Evolutionary conservation across 768 basidiomycete genomes (phyloP).

Genomic region (Suillus spraguei): DNA sequence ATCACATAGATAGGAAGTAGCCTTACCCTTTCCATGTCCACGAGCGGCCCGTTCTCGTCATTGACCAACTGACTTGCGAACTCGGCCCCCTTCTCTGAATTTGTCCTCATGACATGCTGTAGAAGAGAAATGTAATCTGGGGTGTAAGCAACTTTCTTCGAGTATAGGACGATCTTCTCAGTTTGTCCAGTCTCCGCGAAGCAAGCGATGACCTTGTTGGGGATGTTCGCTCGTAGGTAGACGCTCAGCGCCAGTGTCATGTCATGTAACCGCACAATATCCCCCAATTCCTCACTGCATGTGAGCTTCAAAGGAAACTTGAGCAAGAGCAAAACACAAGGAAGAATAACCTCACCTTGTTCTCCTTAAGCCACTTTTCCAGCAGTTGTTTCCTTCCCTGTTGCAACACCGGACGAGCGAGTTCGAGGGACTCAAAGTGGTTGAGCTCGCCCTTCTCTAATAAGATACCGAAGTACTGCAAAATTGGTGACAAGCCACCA

Average conservation of each 20-base stretch:
- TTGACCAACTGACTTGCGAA: slow-evolving; percentile 95
- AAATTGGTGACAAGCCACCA: slow-evolving; percentile 90
- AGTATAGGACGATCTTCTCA: slow-evolving; percentile 96
- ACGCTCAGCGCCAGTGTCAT: slow-evolving; percentile 98
- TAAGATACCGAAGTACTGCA: slow-evolving; percentile 98
- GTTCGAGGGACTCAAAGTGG: slow-evolving; percentile 92
- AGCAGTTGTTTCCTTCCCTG: slow-evolving; percentile 96
- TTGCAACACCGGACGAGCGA: slow-evolving; percentile 93
- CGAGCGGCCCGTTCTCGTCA: slow-evolving; percentile 89
- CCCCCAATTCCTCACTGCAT: slow-evolving; percentile 97
- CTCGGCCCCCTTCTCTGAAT: slow-evolving; percentile 97
- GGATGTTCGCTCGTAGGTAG: slow-evolving; percentile 95
- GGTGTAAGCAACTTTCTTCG: slow-evolving; percentile 93
- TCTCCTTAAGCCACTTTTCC: slow-evolving; percentile 99
- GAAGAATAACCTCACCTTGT: slow-evolving; percentile 65
- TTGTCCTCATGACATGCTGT: slow-evolving; percentile 95
- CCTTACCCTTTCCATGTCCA: slow-evolving; percentile 87
- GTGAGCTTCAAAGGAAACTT: slow-evolving; percentile 65
- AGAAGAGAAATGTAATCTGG: slow-evolving; percentile 93
- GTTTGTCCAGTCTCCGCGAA: slow-evolving; percentile 99
- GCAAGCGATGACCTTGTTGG: slow-evolving; percentile 98
- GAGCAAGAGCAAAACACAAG: slow-evolving; percentile 6
- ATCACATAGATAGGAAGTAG: slow-evolving; percentile 1
- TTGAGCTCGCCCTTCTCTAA: slow-evolving; percentile 98
- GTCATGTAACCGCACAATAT: slow-evolving; percentile 92